Evolutionary conservation across 2,329 filamentous ascomycete genomes (phyloP).

Genomic region (Beauveria brongniartii): DNA sequence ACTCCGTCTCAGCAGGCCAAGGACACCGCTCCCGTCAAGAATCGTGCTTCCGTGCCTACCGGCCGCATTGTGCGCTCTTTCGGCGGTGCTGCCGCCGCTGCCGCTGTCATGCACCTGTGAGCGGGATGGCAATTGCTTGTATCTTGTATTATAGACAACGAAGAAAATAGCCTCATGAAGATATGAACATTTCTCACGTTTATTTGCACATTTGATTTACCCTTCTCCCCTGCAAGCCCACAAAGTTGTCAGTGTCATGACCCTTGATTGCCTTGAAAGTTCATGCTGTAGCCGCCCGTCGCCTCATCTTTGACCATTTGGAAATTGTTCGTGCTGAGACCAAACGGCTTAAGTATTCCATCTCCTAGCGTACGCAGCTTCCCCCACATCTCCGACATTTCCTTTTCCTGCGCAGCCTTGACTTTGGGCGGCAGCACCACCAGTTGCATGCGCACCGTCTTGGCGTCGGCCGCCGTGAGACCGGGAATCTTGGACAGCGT

Average conservation of each 20-base stretch:
- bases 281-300: conserved; percentile 89
- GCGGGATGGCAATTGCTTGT: neutral
- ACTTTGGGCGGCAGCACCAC: conserved; percentile 57
- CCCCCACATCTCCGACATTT: conserved; percentile 96
- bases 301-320: conserved; percentile 87
- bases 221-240: neutral
- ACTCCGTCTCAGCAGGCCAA: neutral
- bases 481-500: conserved; percentile 45
- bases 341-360: conserved; percentile 85
- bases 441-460: conserved; percentile 60
- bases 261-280: conserved; percentile 47
- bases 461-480: conserved; percentile 57
- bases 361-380: conserved; percentile 92
- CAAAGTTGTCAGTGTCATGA: neutral
- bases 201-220: neutral
- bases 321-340: conserved; percentile 88
- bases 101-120: neutral
- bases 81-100: conserved; percentile 3
- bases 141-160: neutral
- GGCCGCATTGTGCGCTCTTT: conserved; percentile 5
- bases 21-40: neutral
- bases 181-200: neutral
- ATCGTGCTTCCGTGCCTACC: neutral
- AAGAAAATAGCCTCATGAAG: neutral
- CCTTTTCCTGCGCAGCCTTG: conserved; percentile 72